Base-by-base conservation (phyloP, 768 basidiomycete genomes). In the Pleurotus salmoneostramineus region DNA sequence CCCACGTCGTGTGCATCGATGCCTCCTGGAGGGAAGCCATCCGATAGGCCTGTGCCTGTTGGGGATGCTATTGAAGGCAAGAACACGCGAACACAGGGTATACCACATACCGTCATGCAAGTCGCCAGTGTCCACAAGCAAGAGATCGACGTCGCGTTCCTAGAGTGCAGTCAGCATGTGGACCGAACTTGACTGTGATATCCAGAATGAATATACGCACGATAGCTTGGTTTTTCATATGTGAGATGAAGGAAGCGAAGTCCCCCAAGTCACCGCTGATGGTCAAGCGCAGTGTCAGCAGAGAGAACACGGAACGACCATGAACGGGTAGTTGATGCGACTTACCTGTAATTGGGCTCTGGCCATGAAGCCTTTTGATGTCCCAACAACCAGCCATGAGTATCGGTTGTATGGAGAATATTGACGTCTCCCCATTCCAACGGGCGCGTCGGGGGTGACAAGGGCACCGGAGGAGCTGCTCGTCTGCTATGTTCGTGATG, bases 101-200 rank as follows among this genome's bases (percentile, higher is more conserved):
- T 32, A 45, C 31, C 64, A 40, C 44, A n/a, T n/a, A 71, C 88
- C 87, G 65, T 90, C 88, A 58, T 90, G 89, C 50, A 89, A 63
- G 66, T 90, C 88, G n/a, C 88, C 92, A 55, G 86, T 84, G 64
- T 93, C 91, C 14, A 95, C 83, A 12, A 96, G 74, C 11, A 96
- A 76, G 1, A 95, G 79, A 69, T 95, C 94, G 27, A 92, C 90
- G 40, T 89, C 85, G 56, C 84, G 84, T 61, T 83, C 69, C 77
- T 86, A 27, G 58, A 10, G 21, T 17, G 27, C 21, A 27, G 21
- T 27, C 21, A 27, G 21, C 21, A 33, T 40, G 27, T 27, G 31
- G 49, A 42, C 42, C 11, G 50, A 43, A 54, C 15, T 27, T n/a
- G 33, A 11, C 35, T 21, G 8, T 49, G n/a, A 37, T 55, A 21